Percentiles rank a stretch among this genome's conserved stretches.
phyloP scores from a whole-genome alignment of 176 grass and related monocot genomes.

The Elymus sibiricus region DNA sequence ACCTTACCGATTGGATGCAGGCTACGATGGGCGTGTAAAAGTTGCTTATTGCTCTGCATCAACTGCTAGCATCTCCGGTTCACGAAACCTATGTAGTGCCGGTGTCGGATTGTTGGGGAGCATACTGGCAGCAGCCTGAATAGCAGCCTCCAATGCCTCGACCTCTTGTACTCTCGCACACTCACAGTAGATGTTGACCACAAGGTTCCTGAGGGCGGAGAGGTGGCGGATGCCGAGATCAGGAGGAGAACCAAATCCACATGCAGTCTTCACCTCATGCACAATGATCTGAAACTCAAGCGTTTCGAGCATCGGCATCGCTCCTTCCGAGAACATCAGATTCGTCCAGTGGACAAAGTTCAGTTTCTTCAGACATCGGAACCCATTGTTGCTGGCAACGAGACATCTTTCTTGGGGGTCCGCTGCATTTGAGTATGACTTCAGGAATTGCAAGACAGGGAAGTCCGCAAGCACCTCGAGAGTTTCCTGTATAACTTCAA shows the following conservation, averaged over 20 bases:
- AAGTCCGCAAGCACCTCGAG: slow-evolving; percentile 18
- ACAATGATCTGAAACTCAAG: slow-evolving; percentile 30
- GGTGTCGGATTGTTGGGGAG: slow-evolving; percentile 27
- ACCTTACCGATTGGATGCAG: neutral
- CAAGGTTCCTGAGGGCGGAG: neutral
- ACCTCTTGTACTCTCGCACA: slow-evolving; percentile 21
- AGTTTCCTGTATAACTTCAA: slow-evolving; percentile 26
- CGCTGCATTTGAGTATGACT: slow-evolving; percentile 4
- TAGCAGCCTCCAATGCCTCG: slow-evolving; percentile 27
- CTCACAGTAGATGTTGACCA: slow-evolving; percentile 11
- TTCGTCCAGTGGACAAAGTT: slow-evolving; percentile 12
- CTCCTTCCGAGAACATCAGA: slow-evolving; percentile 24
- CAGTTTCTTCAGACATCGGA: slow-evolving; percentile 26
- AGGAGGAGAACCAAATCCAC: neutral
- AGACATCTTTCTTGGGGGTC: slow-evolving; percentile 15
- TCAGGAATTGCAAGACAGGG: slow-evolving; percentile 12
- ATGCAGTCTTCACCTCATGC: neutral
- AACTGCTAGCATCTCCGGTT: slow-evolving; percentile 2
- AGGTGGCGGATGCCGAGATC: slow-evolving; percentile 30
- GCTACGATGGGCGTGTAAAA: neutral
- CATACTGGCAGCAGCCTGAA: neutral
- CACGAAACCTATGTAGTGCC: slow-evolving; percentile 18
- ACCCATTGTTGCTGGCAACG: neutral
- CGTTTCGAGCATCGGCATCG: slow-evolving; percentile 30
- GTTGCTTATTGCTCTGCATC: neutral